phyloP scores from a whole-genome alignment of 2,329 filamentous ascomycete genomes.

The Pseudogymnoascus sp. region DNA sequence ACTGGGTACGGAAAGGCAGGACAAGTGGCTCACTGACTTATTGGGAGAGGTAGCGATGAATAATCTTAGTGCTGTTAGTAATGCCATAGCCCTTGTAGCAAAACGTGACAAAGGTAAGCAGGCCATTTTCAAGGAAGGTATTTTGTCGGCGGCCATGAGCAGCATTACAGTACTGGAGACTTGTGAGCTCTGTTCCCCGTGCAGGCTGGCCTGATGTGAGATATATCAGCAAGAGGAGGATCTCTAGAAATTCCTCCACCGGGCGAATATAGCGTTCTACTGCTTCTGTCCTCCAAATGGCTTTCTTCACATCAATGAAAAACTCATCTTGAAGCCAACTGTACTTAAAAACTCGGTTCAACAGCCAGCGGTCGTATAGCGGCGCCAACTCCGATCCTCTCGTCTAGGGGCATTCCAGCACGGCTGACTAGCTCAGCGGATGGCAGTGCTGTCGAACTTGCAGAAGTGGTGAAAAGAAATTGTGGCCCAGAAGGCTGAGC shows the following conservation, averaged over 20 bases:
- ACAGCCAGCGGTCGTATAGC: too few relatives aligned
- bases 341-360: too few relatives aligned
- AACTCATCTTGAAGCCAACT: neutral
- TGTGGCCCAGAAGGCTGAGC: too few relatives aligned
- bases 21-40: constrained; percentile 21
- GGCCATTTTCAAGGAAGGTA: neutral
- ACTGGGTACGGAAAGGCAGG: too few relatives aligned
- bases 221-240: neutral
- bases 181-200: constrained; percentile 10
- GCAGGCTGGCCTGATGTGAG: neutral
- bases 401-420: too few relatives aligned
- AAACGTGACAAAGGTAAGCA: constrained; percentile 17
- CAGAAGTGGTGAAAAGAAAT: too few relatives aligned
- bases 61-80: constrained; percentile 18
- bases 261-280: constrained; percentile 6
- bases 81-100: constrained; percentile 17
- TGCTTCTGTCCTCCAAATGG: neutral
- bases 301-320: neutral
- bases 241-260: constrained; percentile 9
- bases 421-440: too few relatives aligned
- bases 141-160: neutral
- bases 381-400: too few relatives aligned
- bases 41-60: constrained; percentile 20
- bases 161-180: constrained; percentile 10
- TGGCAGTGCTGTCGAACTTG: too few relatives aligned